Base-by-base conservation (phyloP, 352 stramenopile species). In the Pythium coloratum region DNA sequence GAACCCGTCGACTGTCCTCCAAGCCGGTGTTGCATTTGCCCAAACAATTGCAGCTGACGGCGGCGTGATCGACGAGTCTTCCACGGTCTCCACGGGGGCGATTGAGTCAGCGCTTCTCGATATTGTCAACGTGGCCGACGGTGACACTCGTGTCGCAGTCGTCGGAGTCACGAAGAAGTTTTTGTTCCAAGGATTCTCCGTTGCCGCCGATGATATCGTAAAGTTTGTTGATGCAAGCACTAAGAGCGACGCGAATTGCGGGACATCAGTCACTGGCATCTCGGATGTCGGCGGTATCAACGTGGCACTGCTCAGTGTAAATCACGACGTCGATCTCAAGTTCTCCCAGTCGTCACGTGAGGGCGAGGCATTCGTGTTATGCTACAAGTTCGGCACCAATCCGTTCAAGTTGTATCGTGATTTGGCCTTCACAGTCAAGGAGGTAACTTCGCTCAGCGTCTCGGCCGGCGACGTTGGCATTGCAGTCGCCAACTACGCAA, bases 381-480 rank as follows among this genome's bases (percentile, higher is more conserved):
- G 81, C 66, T 91, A 90, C 73, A 90, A 91, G 42, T 89, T 90
- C 49, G 83, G 83, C 0, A 64, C 73, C 1, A 90, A 91, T 49
- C 80, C 83, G 6, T 91, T 90, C 58, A 89, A 89, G 20, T 33
- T 91, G 32, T 91, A 91, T 30, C 44, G 60, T 6, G 13, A 59
- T 0, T 64, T 90, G 0, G 67, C 74, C 7, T 80, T 91, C 30
- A 79, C 66, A 2, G 80, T 90, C 7, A 91, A 91, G 53, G 66
- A 84, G 47, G 72, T 91, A 2, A 58, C 55, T 10, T 70, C 64
- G 0, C 66, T 88, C 26, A 74, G 30, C 16, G 61, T 72, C 7
- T 57, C 66, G 16, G 72, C 75, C 28, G 83, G 83, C 2, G 69
- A 71, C 20, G 49, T 75, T 7, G 44, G 66, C 8, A 59, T 87